Conservation (phyloP, 192 early-diverging fungal species). For the Podila verticillata region DNA sequence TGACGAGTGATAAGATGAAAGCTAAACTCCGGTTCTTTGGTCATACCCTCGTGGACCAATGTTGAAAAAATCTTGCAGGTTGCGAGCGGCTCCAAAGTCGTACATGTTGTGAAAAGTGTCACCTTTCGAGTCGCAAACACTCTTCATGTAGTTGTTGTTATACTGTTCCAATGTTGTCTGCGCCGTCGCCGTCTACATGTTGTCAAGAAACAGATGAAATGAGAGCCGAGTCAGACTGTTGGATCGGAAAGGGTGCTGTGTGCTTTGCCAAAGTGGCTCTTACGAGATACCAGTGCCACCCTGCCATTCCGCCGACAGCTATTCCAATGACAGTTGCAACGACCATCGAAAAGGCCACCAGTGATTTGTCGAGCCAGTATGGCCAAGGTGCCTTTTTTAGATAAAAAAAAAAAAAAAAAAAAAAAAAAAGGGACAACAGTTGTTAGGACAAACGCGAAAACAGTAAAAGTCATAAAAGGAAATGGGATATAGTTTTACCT, state of each 20-base stretch:
- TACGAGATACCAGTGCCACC: slow-evolving; percentile 68
- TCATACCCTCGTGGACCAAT: slow-evolving; percentile 36
- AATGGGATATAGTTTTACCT: slow-evolving; percentile 21
- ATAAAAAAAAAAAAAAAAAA: neutral
- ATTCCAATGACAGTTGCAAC: slow-evolving; percentile 4
- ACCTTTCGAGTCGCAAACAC: slow-evolving; percentile 51
- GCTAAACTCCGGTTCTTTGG: neutral
- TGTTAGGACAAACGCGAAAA: neutral
- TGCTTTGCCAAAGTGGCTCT: neutral
- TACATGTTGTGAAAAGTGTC: slow-evolving; percentile 50
- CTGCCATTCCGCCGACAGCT: slow-evolving; percentile 50
- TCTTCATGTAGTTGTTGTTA: slow-evolving; percentile 60
- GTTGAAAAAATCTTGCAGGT: slow-evolving; percentile 61
- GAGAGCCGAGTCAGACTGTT: neutral
- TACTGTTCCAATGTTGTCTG: slow-evolving; percentile 68
- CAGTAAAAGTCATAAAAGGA: neutral
- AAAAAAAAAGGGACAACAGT: no score
- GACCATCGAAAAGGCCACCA: slow-evolving; percentile 20
- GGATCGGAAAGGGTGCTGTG: no score
- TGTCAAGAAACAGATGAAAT: neutral
- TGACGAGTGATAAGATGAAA: neutral
- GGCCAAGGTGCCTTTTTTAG: slow-evolving; percentile 12
- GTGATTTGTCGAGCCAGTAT: slow-evolving; percentile 2
- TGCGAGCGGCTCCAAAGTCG: slow-evolving; percentile 52
- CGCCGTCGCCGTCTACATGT: slow-evolving; percentile 54